Conservation (phyloP, 2,329 filamentous ascomycete genomes). For the Fusarium ambrosium region DNA sequence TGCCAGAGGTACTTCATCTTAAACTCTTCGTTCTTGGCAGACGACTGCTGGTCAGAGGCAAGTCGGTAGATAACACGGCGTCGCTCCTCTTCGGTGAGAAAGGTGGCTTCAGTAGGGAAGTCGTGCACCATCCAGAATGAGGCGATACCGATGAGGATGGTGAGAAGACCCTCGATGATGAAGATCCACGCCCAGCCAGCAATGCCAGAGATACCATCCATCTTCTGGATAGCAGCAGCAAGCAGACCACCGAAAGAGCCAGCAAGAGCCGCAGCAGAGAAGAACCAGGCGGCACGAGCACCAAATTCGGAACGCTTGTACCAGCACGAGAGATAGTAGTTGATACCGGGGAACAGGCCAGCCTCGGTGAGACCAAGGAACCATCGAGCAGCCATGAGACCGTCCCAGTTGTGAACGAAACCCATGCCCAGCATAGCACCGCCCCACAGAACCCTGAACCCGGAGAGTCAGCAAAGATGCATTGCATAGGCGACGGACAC, state of each 20-base stretch:
- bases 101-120: constrained; percentile 82
- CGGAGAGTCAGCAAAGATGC: constrained; percentile 36
- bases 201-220: constrained; percentile 72
- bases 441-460: constrained; percentile 72
- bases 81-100: constrained; percentile 78
- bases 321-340: constrained; percentile 88
- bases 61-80: constrained; percentile 79
- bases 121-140: constrained; percentile 87
- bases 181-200: constrained; percentile 76
- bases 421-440: constrained; percentile 78
- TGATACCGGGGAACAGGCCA: constrained; percentile 81
- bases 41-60: constrained; percentile 77
- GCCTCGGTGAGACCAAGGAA: constrained; percentile 82
- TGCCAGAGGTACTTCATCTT: constrained; percentile 79
- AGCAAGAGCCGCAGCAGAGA: constrained; percentile 83
- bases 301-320: constrained; percentile 85
- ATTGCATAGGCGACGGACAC: background rate
- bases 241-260: constrained; percentile 83
- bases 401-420: constrained; percentile 72
- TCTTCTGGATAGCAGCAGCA: constrained; percentile 77
- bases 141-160: constrained; percentile 74
- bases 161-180: constrained; percentile 78
- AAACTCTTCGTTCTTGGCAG: constrained; percentile 82
- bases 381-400: constrained; percentile 75
- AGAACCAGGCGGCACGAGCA: constrained; percentile 85